Base-by-base conservation (phyloP, 768 basidiomycete genomes). In the Cystofilobasidium bisporidii region DNA sequence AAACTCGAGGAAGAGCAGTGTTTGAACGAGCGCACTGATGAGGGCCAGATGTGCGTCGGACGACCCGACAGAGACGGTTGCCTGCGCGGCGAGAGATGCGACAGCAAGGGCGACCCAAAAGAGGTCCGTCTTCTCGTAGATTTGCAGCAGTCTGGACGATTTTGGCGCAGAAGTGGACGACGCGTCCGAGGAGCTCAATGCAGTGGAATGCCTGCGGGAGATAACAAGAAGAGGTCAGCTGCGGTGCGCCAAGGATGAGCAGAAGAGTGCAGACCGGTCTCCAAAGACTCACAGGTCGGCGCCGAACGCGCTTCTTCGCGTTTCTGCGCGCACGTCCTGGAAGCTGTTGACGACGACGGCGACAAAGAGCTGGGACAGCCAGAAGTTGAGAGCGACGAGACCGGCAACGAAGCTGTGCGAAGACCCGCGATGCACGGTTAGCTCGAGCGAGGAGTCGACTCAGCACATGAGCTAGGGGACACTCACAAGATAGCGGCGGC, bases 261-360 rank as follows among this genome's bases (percentile, higher is more conserved):
- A 12, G 36, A 12, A 36, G 36, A 36, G 36, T 36, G 12, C 36
- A 36, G 6, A 36, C n/a, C n/a, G n/a, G n/a, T n/a, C n/a, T n/a
- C n/a, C n/a, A n/a, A n/a, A n/a, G n/a, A n/a, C n/a, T n/a, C 12
- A 48, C 5, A 22, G 47, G 22, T 48, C n/a, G 3, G 89, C 89
- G 41, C 91, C 91, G 75, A 97, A 98, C 0, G 93, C 94, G 75
- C 89, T 91, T 75, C 87, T 87, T 75, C 86, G 84, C 3, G 93
- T 96, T 73, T 90, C 86, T 5, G 84, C 82, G 41, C 90, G 81
- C 69, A 96, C 96, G 20, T 87, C 88, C 22, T 85, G 84, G 75
- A 98, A 98, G 0, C 89, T 89, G 73, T 91, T 88, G 33, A 91
- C 90, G 70, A 94, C 93, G n/a, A 96, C 91, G 22, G 93, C 92